Base-by-base conservation (phyloP, 768 basidiomycete genomes). In the Phanerodontia chrysosporium region DNA sequence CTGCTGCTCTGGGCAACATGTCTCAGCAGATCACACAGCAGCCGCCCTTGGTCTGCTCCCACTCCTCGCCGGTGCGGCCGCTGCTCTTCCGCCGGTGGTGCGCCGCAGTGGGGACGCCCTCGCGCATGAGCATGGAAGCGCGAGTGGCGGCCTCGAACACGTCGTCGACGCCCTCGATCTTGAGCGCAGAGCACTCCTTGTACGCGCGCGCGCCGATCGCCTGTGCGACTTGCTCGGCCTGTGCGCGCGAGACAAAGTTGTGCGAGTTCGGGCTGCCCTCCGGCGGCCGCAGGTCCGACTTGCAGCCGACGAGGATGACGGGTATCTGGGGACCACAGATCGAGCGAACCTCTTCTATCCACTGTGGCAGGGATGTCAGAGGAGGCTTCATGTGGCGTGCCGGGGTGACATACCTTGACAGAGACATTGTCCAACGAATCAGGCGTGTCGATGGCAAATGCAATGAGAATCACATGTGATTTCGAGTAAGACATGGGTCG, bases 401-500 rank as follows among this genome's bases (percentile, higher is more conserved):
- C 1, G 10, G 22, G 8, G 8, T 14, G 60, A 62, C 59, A 18
- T 68, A 89, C 95, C 84, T 98, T 98, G 63, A 87, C 86, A 22
- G 87, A 82, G 22, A 98, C 96, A 76, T 98, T 98, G 64, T 98
- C 95, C 58, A 98, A 78, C 39, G 94, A 96, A 75, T 98, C 97
- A 24, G 93, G 94, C 36, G 94, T 94, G 75, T 98, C 96, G 67
- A 98, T 86, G 51, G 93, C 84, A 71, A 95, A 99, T 46, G 95
- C 95, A 69, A 99, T 98, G 64, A 99, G 85, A 70, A 99, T 97
- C 68, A 99, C 92, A 74, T 99, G 97, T 60, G 96, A 97, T 78
- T 97, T 93, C 55, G 95, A 94, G 75, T 98, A 98, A 49, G 95
- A 97, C 74, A 99, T 84, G 49, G 97, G 97, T 66, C 97, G 87